A percentile compares a stretch with the other conserved stretches of the same genome.
phyloP scores from a whole-genome alignment of 768 basidiomycete species.

The Mycena capillaripes region DNA sequence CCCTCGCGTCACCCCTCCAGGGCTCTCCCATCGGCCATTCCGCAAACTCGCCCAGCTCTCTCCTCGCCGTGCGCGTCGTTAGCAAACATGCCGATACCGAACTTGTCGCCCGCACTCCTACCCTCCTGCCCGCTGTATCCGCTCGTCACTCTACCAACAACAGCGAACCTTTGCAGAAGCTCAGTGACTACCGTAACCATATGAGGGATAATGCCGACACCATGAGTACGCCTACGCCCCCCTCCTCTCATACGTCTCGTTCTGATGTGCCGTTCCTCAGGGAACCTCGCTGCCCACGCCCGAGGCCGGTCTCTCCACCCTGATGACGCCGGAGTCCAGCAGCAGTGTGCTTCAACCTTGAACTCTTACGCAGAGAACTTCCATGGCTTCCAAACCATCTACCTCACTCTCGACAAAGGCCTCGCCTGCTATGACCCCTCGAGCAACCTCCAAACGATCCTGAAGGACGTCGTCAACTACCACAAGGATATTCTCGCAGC shows the following conservation, averaged over 20 bases:
- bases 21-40: slow-evolving; percentile 1
- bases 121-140: not conserved
- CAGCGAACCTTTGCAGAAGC: not conserved
- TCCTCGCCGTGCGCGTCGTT: slow-evolving; percentile 34
- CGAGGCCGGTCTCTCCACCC: slow-evolving; percentile 23
- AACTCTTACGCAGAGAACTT: slow-evolving; percentile 51
- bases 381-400: slow-evolving; percentile 47
- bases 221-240: slow-evolving; percentile 46
- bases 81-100: slow-evolving; percentile 23
- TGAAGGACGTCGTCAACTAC: slow-evolving; percentile 65
- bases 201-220: slow-evolving; percentile 33
- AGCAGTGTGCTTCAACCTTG: slow-evolving; percentile 52
- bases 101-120: slow-evolving; percentile 42
- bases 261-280: slow-evolving; percentile 37
- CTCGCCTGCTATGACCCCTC: slow-evolving; percentile 63
- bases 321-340: slow-evolving; percentile 53
- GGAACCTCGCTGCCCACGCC: slow-evolving; percentile 51
- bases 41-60: slow-evolving; percentile 41
- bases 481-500: slow-evolving; percentile 60
- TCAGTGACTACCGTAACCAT: not conserved
- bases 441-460: slow-evolving; percentile 58
- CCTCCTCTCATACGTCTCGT: not conserved
- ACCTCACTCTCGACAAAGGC: slow-evolving; percentile 53
- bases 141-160: not conserved
- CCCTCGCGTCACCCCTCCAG: slow-evolving; percentile 55